phyloP scores from a whole-genome alignment of 768 basidiomycete species.

The Termitomyces sp. region DNA sequence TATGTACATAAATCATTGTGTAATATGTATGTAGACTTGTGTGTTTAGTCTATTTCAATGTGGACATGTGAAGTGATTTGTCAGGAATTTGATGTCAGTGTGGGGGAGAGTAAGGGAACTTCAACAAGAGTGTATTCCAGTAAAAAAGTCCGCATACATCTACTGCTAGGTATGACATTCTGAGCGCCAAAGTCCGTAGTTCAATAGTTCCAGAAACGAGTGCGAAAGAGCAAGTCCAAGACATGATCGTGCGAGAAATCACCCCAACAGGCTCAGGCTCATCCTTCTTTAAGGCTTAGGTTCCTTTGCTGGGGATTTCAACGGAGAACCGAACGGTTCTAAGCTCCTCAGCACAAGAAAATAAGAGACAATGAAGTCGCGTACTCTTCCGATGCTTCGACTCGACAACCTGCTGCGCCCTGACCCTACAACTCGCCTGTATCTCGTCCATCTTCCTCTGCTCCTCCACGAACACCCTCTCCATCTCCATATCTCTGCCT shows the following conservation, averaged over 20 bases:
- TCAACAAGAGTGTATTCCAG: no score
- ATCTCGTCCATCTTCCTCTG: conserved; percentile 14
- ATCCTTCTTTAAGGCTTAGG: neutral
- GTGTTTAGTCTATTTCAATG: no score
- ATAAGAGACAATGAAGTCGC: no score
- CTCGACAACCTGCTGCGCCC: neutral
- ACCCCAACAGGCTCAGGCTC: neutral
- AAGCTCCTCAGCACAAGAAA: neutral
- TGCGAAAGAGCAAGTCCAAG: neutral
- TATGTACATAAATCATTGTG: no score
- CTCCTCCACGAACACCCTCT: conserved; percentile 5
- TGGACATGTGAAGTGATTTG: no score
- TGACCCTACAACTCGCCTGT: conserved; percentile 3
- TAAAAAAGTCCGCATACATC: no score
- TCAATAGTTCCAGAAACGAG: neutral
- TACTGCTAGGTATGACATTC: no score
- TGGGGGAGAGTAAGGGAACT: no score
- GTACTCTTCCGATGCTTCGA: neutral
- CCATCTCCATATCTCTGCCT: conserved; percentile 11
- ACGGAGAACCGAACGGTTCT: neutral
- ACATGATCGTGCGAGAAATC: neutral
- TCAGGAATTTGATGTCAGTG: no score
- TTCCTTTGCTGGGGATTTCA: neutral
- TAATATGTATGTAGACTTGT: no score
- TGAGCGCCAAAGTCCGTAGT: no score